phyloP scores from a whole-genome alignment of 2,329 filamentous ascomycete species.

The Diaporthe amygdali region DNA sequence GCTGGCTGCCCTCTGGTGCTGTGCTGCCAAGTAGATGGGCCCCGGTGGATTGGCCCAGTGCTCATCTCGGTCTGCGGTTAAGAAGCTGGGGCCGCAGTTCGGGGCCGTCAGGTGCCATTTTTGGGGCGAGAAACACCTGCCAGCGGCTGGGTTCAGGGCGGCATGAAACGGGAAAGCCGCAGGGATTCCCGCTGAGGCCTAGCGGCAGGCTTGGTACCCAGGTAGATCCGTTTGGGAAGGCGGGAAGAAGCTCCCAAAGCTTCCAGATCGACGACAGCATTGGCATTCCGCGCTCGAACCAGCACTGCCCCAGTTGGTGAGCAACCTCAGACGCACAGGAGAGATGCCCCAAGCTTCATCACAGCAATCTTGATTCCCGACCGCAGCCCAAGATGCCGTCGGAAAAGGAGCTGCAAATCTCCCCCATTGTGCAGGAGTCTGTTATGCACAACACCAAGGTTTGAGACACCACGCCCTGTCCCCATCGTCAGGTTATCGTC shows the following conservation, averaged over 20 bases:
- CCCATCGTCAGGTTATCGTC: conserved; percentile 13
- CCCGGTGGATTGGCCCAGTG: background rate
- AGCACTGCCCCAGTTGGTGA: background rate
- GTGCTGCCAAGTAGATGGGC: background rate
- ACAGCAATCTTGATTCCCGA: background rate
- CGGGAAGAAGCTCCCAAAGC: conserved; percentile 1
- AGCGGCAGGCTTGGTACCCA: background rate
- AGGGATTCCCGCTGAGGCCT: conserved; percentile 7
- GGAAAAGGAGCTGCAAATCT: conserved; percentile 76
- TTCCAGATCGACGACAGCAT: conserved; percentile 14
- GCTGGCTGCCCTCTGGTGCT: too few relatives aligned
- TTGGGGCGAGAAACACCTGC: background rate
- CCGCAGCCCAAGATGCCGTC: conserved; percentile 60
- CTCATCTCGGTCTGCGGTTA: conserved; percentile 11
- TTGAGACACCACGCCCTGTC: conserved; percentile 31
- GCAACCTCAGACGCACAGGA: conserved; percentile 9
- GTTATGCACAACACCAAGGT: conserved; percentile 84
- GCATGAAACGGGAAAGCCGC: background rate
- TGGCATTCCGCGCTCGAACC: background rate
- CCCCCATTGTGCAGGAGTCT: conserved; percentile 79
- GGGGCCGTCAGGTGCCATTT: conserved; percentile 12
- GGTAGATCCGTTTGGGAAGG: background rate
- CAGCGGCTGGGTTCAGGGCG: background rate
- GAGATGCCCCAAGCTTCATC: conserved; percentile 6
- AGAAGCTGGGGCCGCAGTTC: conserved; percentile 11